Evolutionary conservation across 768 basidiomycete species (phyloP), one percentile per base, ranked within the genome.

Genomic region (Tulasnella sp.): DNA sequence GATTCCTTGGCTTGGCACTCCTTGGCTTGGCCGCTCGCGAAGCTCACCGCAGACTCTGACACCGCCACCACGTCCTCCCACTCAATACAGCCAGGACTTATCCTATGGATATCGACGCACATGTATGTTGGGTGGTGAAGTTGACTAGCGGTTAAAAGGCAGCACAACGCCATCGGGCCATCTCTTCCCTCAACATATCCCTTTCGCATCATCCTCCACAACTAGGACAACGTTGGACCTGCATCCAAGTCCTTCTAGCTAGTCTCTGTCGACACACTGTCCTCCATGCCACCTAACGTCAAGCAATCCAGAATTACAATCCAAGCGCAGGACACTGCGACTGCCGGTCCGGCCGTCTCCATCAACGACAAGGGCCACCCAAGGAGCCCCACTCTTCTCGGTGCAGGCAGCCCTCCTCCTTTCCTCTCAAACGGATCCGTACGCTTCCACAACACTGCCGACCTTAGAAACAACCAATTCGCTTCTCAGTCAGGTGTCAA

Each of bases 321-420:
- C 49, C 31, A 67, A 3, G 70, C 75, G 6, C 75, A 69, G 45
- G 75, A 76, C 75, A 67, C 38, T 2, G 39, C 75, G 11, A 39
- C 22, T 0, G 37, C 9, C 34, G n/a, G 52, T 29, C 64, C 34
- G 15, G 58, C 31, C 58, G 58, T 31, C 29, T 64, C 58, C 29
- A 64, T 64, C 29, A n/a, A 34, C 58, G 67, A 68, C 38, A 38
- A 64, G n/a, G 54, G 37, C 3, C 34, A 58, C 54, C 22, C 38
- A 14, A 31, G 36, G 11, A 40, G 36, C 42, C 39, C 75, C 22
- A 76, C 42, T 49, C 42, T 73, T 12, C 52, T 58, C 72, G 58
- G 58, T 64, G 58, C 45, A 74, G 76, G 77, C 11, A 82, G 83
- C 0, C 93, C 93, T 0, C 92, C 93, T 0, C 94, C 93, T 0